A percentile compares a stretch with the other conserved stretches of the same genome.
phyloP scores from a whole-genome alignment of 257 asterid genomes.

The Solanum virginianum region DNA sequence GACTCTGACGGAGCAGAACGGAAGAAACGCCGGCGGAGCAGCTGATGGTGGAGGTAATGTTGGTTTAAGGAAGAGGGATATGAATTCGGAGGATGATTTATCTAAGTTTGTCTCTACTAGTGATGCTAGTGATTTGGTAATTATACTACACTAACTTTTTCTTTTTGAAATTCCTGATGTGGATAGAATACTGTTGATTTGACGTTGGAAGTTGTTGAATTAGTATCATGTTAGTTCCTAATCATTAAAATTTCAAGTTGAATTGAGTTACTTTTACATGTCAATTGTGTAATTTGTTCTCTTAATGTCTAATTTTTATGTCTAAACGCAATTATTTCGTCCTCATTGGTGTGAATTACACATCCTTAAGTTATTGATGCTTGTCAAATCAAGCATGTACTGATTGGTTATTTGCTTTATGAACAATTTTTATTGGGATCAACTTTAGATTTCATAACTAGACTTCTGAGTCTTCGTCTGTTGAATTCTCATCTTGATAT shows the following conservation, averaged over 20 bases:
- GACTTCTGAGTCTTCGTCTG: not conserved
- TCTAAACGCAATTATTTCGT: not conserved
- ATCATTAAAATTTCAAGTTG: not conserved
- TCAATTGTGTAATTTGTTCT: not conserved
- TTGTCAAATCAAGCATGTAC: not conserved
- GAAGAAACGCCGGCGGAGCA: constrained; percentile 22
- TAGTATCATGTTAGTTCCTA: not conserved
- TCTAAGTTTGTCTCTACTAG: constrained; percentile 38
- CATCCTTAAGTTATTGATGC: not conserved
- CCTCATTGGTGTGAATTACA: not conserved
- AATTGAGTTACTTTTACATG: not conserved
- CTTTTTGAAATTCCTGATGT: not conserved
- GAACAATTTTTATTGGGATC: not conserved
- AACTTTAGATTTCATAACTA: not conserved
- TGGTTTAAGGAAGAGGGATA: constrained; percentile 39
- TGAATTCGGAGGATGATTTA: constrained; percentile 30
- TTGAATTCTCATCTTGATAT: not conserved
- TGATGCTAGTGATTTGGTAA: constrained; percentile 42
- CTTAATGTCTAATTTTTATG: not conserved
- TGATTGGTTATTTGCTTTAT: not conserved
- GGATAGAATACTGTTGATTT: not conserved
- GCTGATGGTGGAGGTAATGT: not conserved
- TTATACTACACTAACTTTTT: not conserved
- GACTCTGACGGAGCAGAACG: constrained; percentile 61
- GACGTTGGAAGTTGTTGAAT: not conserved